These are phyloP conservation scores for Amoebophrya sp. DNA, from an alignment of 169 alveolate genomes.

Conservation along the genomic window DNA sequence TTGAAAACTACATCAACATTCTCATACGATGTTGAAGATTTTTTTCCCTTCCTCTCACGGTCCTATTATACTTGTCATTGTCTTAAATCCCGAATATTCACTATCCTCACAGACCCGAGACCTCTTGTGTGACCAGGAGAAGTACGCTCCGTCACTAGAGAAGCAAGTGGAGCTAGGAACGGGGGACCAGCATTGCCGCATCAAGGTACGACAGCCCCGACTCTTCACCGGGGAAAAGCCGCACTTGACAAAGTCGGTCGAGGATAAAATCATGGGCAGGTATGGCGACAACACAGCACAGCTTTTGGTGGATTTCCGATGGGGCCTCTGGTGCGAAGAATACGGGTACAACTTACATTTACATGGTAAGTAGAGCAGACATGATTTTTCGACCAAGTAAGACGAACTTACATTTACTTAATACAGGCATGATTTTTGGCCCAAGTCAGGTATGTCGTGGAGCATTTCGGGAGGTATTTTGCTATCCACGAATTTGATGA, in stretches of 20 bases:
- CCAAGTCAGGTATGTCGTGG: not conserved
- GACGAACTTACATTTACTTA: too few species aligned
- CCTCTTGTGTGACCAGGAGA: not conserved
- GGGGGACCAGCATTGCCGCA: not conserved
- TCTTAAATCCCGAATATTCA: too few species aligned
- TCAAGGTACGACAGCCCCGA: not conserved
- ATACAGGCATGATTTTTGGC: too few species aligned
- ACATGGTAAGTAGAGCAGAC: too few species aligned
- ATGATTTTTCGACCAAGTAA: too few species aligned
- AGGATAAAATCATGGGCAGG: too few species aligned
- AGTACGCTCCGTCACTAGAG: not conserved
- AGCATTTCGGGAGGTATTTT: constrained; percentile 14
- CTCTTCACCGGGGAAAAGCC: not conserved
- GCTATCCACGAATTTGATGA: not conserved
- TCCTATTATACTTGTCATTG: too few species aligned
- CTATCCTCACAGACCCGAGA: not conserved
- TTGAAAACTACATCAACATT: too few species aligned
- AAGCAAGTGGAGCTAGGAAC: not conserved
- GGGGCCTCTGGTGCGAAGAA: constrained; percentile 16
- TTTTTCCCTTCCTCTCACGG: too few species aligned
- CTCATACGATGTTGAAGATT: too few species aligned
- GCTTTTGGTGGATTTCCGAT: not conserved
- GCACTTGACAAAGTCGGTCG: not conserved
- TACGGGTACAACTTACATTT: too few species aligned
- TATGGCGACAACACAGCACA: too few species aligned